Evolutionary conservation across 2,329 filamentous ascomycete genomes (phyloP), one percentile per base, ranked within the genome.

Genomic region (Elsinoe necatrix): DNA sequence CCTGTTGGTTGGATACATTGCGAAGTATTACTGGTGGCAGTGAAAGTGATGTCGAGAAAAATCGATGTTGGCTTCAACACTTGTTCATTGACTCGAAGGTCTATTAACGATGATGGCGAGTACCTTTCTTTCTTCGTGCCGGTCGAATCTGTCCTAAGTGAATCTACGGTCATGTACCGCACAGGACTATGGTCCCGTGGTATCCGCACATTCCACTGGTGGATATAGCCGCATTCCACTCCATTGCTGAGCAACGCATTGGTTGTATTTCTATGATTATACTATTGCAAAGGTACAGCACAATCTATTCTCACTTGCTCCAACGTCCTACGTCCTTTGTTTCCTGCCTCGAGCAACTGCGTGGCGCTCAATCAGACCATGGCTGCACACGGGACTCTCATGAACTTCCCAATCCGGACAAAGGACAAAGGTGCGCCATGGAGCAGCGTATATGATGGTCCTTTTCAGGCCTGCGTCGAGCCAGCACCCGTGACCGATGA

Each of bases 381-480:
- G 58, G 54, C 54, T 31, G 47, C 34, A 9, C 39, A 56, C 23
- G 57, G 39, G 21, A 25, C 21, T 27, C 58, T 56, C 37, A 56
- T 54, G 37, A 57, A 47, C 41, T 58, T 51, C 57, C 57, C 56
- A 14, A 56, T 60, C 21, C 59, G 48, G 34, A 29, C 75, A 61
- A 68, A 70, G 66, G 72, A 77, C 71, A 80, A 78, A 76, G 73
- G 73, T 59, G 68, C 71, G 64, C 75, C 77, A 57, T 77, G 77
- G 72, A 74, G 78, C 62, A 80, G 82, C 66, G 74, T 80, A 59
- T 77, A 77, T 69, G 78, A 79, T 69, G 78, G 80, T 67, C 74
- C 84, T 69, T 84, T 85, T 73, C 80, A 82, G 64, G 77, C 83
- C 67, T 83, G 81, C 66, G 75, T 83, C 68, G 77, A 81, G 62